Evolutionary conservation across 192 early-diverging fungal genomes (phyloP).

Genomic region (Backusella circina): DNA sequence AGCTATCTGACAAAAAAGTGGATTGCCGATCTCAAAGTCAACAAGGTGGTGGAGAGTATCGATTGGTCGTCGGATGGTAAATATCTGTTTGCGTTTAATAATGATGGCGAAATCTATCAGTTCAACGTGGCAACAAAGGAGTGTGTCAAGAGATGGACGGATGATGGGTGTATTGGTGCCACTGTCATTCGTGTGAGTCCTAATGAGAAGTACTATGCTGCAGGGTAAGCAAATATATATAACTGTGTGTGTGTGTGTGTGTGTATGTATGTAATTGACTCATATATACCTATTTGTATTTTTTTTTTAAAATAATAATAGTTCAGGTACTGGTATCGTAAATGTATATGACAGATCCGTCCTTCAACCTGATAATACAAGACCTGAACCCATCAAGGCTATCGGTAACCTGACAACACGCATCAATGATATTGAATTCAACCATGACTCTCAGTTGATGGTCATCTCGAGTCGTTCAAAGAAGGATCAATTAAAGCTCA

Average conservation of each 20-base stretch:
- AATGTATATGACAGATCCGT: slow-evolving; percentile 78
- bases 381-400: slow-evolving; percentile 67
- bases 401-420: slow-evolving; percentile 86
- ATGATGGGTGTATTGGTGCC: slow-evolving; percentile 80
- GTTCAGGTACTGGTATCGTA: slow-evolving; percentile 82
- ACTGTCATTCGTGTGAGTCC: slow-evolving; percentile 67
- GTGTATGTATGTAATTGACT: not conserved
- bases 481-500: slow-evolving; percentile 75
- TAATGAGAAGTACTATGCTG: slow-evolving; percentile 75
- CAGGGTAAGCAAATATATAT: slow-evolving; percentile 66
- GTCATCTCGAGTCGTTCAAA: slow-evolving; percentile 69
- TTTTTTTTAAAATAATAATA: too few species aligned
- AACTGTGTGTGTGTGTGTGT: not conserved
- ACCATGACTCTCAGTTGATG: slow-evolving; percentile 83
- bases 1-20: slow-evolving; percentile 80
- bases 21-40: slow-evolving; percentile 89
- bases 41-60: slow-evolving; percentile 66
- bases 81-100: slow-evolving; percentile 72
- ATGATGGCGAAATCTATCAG: slow-evolving; percentile 85
- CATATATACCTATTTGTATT: slow-evolving; percentile 1
- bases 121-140: slow-evolving; percentile 77
- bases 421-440: slow-evolving; percentile 72
- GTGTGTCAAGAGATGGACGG: slow-evolving; percentile 76
- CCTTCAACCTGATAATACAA: slow-evolving; percentile 37
- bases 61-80: slow-evolving; percentile 80